Conservation (phyloP, 352 stramenopile species). For the Blastocystis sp. region DNA sequence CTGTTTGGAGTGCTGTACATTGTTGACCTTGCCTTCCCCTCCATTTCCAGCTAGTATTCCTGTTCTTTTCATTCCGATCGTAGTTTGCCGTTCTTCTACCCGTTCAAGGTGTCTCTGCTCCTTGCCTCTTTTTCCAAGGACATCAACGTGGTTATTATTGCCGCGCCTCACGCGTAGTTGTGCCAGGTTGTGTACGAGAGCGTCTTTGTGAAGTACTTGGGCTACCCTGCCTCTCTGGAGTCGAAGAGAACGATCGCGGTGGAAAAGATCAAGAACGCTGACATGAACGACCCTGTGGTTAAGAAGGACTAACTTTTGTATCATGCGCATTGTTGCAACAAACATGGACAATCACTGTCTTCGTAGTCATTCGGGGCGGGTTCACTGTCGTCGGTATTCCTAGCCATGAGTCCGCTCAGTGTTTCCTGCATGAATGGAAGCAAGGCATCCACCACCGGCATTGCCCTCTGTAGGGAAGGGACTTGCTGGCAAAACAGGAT, state of each 20-base stretch:
- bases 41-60: constrained; percentile 5
- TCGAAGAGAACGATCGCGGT: constrained; percentile 19
- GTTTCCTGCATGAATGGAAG: background rate
- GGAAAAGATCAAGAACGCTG: constrained; percentile 15
- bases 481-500: background rate
- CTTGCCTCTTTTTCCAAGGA: constrained; percentile 36
- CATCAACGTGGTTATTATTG: constrained; percentile 1
- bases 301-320: constrained; percentile 11
- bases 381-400: too few species aligned
- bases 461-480: background rate
- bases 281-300: background rate
- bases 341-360: constrained; percentile 5
- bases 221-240: constrained; percentile 1
- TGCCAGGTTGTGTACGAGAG: constrained; percentile 45
- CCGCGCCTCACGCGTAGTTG: constrained; percentile 4
- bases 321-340: constrained; percentile 5
- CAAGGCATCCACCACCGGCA: background rate
- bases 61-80: background rate
- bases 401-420: background rate
- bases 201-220: constrained; percentile 18
- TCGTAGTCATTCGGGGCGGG: too few species aligned
- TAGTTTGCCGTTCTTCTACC: constrained; percentile 61
- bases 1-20: constrained; percentile 49
- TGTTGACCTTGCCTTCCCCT: constrained; percentile 12
- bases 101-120: constrained; percentile 49